These are phyloP conservation scores for Plantago major DNA, from an alignment of 257 asterid species.

Conservation along the genomic window DNA sequence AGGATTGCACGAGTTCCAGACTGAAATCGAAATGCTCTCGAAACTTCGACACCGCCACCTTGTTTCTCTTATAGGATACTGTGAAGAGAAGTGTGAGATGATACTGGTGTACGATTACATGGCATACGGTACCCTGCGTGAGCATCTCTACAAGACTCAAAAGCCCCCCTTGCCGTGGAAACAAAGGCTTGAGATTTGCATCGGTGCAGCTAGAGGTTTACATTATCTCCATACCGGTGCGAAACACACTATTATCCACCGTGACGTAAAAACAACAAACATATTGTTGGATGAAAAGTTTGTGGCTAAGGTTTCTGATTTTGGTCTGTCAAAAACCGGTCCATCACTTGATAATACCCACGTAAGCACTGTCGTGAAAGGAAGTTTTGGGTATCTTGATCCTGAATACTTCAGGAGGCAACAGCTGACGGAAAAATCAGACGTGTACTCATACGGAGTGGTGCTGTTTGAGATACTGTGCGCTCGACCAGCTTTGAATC, in stretches of 20 bases:
- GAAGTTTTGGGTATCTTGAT: conserved; percentile 84
- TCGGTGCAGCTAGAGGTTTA: conserved; percentile 86
- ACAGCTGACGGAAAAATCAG: conserved; percentile 81
- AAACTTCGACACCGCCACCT: conserved; percentile 91
- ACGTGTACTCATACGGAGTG: conserved; percentile 74
- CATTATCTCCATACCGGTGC: conserved; percentile 93
- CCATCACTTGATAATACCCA: conserved; percentile 85
- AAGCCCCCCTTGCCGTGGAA: conserved; percentile 86
- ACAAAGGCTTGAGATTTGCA: conserved; percentile 88
- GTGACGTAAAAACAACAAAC: conserved; percentile 91
- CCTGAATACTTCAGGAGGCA: conserved; percentile 89
- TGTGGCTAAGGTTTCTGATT: conserved; percentile 91
- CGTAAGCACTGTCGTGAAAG: conserved; percentile 86
- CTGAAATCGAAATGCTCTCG: conserved; percentile 92
- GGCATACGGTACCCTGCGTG: conserved; percentile 86
- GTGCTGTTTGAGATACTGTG: conserved; percentile 77
- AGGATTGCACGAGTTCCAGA: conserved; percentile 86
- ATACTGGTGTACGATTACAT: conserved; percentile 84
- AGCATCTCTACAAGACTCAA: conserved; percentile 85
- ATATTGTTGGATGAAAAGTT: conserved; percentile 84
- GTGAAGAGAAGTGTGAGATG: conserved; percentile 90
- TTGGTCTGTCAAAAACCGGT: conserved; percentile 83
- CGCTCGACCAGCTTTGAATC: conserved; percentile 83
- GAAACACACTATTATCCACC: conserved; percentile 81
- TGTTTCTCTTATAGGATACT: conserved; percentile 79